These are phyloP conservation scores for Botrytis byssoidea DNA, from an alignment of 2,329 filamentous ascomycete genomes.

Conservation along the genomic window DNA sequence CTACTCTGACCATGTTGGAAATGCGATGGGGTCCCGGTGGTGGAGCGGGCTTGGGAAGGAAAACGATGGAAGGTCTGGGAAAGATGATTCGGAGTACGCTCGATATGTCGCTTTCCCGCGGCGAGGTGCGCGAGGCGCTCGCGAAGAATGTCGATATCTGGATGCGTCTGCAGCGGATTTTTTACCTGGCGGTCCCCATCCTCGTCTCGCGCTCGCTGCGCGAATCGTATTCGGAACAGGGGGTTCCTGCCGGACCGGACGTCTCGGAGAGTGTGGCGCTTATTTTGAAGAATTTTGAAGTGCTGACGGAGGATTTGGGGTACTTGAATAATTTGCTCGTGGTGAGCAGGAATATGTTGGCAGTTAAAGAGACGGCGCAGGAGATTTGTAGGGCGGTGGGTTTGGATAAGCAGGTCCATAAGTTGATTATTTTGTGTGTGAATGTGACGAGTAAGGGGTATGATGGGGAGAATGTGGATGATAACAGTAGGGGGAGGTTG, in stretches of 20 bases:
- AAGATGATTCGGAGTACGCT: slow-evolving; percentile 59
- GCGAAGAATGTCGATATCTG: slow-evolving; percentile 64
- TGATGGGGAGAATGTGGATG: slow-evolving; percentile 60
- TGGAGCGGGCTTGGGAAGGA: slow-evolving; percentile 53
- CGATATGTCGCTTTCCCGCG: slow-evolving; percentile 60
- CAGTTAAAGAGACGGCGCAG: slow-evolving; percentile 63
- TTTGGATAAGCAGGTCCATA: slow-evolving; percentile 65
- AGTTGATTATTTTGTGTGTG: slow-evolving; percentile 63
- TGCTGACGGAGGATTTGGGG: slow-evolving; percentile 60
- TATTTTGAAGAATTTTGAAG: slow-evolving; percentile 61
- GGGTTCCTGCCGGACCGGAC: slow-evolving; percentile 55
- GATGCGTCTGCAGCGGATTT: slow-evolving; percentile 63
- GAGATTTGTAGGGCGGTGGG: slow-evolving; percentile 63
- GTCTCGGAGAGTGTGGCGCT: slow-evolving; percentile 61
- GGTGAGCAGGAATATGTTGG: slow-evolving; percentile 62
- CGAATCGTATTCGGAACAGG: slow-evolving; percentile 52
- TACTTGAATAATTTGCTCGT: slow-evolving; percentile 67
- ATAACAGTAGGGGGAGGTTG: slow-evolving; percentile 54
- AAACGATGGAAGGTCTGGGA: slow-evolving; percentile 54
- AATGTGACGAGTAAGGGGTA: slow-evolving; percentile 68
- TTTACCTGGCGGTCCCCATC: slow-evolving; percentile 59
- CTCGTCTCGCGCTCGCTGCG: slow-evolving; percentile 60
- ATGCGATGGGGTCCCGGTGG: slow-evolving; percentile 61
- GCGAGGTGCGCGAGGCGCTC: slow-evolving; percentile 59
- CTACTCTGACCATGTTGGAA: slow-evolving; percentile 50